Percentiles rank a stretch among this genome's conserved stretches.
Conservation (phyloP, 495 filamentous ascomycete genomes). For the Penicillium dipodomyicola region DNA sequence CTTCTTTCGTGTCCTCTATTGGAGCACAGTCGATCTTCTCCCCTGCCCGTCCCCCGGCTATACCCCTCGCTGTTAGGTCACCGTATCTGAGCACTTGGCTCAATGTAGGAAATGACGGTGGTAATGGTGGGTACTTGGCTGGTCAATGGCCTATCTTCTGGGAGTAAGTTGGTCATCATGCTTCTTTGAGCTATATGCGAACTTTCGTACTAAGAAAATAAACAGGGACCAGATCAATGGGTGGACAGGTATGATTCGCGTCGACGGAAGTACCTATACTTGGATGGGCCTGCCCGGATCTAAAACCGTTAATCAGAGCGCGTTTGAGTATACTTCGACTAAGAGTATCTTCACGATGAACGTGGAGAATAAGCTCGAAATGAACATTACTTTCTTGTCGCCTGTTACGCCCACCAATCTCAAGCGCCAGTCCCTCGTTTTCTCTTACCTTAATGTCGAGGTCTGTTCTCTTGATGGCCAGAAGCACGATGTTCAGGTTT, state of each 20-base stretch:
- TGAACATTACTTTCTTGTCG: conserved; percentile 59
- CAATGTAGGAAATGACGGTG: conserved; percentile 49
- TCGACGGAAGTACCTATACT: conserved; percentile 52
- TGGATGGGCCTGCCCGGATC: conserved; percentile 54
- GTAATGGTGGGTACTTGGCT: conserved; percentile 58
- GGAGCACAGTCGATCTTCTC: conserved; percentile 47
- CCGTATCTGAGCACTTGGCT: conserved; percentile 59
- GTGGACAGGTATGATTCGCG: conserved; percentile 57
- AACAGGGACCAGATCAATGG: conserved; percentile 48
- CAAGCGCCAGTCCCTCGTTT: conserved; percentile 53
- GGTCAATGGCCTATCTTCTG: conserved; percentile 58
- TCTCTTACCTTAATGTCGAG: conserved; percentile 56
- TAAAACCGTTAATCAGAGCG: conserved; percentile 47
- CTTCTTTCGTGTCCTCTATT: conserved; percentile 26
- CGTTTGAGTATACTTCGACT: conserved; percentile 58
- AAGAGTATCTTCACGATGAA: conserved; percentile 56
- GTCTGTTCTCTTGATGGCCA: conserved; percentile 52
- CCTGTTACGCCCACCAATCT: conserved; percentile 56
- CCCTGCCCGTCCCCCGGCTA: conserved; percentile 54
- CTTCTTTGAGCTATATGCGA: not conserved
- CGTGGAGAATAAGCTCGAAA: conserved; percentile 43
- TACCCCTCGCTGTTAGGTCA: conserved; percentile 57
- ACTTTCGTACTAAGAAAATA: not conserved
- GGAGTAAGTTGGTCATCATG: conserved; percentile 41
- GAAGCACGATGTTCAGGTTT: conserved; percentile 55